Percentiles rank a stretch among this genome's conserved stretches.
Conservation (phyloP, 768 basidiomycete species). For the Auricularia sp. region DNA sequence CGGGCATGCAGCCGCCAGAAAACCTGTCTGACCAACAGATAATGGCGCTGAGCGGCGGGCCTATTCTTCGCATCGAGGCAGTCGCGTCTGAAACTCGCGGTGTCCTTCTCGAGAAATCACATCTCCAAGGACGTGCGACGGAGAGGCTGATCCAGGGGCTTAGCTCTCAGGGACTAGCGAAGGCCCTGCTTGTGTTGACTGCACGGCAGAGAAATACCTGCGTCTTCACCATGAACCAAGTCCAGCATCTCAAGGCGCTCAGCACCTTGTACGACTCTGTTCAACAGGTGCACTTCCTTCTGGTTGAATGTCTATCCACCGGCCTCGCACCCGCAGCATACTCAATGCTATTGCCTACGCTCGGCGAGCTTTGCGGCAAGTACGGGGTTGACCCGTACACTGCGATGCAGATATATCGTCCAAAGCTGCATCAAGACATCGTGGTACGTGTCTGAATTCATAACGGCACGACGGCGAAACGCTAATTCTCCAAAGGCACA, state of each 20-base stretch:
- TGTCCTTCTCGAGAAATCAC: slow-evolving; percentile 28
- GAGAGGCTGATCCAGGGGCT: slow-evolving; percentile 34
- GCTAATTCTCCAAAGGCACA: neutral
- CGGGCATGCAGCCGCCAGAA: slow-evolving; percentile 83
- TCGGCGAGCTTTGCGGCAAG: slow-evolving; percentile 57
- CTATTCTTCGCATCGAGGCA: slow-evolving; percentile 76
- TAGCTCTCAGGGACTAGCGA: slow-evolving; percentile 58
- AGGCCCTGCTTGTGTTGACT: slow-evolving; percentile 73
- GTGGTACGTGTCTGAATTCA: neutral
- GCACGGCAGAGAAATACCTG: slow-evolving; percentile 86
- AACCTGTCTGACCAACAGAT: slow-evolving; percentile 85
- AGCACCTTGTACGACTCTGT: slow-evolving; percentile 82
- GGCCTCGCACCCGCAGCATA: slow-evolving; percentile 66
- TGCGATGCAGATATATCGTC: slow-evolving; percentile 90
- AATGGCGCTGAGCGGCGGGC: slow-evolving; percentile 83
- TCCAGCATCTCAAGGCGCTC: slow-evolving; percentile 68
- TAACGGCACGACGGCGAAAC: neutral
- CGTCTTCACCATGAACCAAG: slow-evolving; percentile 60
- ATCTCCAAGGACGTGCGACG: slow-evolving; percentile 3
- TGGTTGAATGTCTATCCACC: slow-evolving; percentile 75
- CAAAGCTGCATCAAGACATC: slow-evolving; percentile 53
- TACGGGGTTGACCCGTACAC: slow-evolving; percentile 80
- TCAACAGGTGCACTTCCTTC: slow-evolving; percentile 87
- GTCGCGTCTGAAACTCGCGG: slow-evolving; percentile 72
- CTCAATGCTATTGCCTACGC: slow-evolving; percentile 59